Conservation (phyloP, 805 yeast species). For the Saccharomycopsis babjevae region DNA sequence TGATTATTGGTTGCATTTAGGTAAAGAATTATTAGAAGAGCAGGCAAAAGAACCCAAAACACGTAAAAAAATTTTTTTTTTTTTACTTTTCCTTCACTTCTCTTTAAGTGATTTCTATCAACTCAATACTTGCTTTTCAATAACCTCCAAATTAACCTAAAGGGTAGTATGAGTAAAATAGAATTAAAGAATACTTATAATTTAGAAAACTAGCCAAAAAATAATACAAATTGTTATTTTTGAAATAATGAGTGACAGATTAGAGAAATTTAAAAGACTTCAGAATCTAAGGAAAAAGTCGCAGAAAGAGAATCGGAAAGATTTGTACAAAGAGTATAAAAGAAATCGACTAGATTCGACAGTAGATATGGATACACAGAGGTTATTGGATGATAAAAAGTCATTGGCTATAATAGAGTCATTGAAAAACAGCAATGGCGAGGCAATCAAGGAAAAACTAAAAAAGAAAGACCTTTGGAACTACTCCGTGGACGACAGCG, state of each 20-base stretch:
- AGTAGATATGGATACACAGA: not conserved
- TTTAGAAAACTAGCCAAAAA: no score
- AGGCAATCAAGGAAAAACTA: conserved; percentile 2
- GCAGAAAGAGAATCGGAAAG: conserved; percentile 7
- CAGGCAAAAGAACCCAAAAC: not conserved
- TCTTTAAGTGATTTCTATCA: no score
- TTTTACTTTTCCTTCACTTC: not conserved
- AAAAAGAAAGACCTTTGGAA: conserved; percentile 40
- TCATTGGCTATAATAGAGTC: conserved; percentile 2
- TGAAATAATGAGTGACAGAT: not conserved
- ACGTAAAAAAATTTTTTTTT: not conserved
- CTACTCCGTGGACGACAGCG: conserved; percentile 55
- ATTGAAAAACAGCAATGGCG: not conserved
- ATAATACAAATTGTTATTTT: not conserved
- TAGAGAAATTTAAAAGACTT: not conserved
- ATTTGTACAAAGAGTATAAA: conserved; percentile 11
- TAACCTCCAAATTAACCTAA: no score
- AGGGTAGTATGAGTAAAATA: no score
- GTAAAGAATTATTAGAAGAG: no score
- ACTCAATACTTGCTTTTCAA: no score
- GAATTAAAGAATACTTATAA: no score
- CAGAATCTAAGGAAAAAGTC: not conserved
- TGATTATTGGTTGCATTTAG: not conserved
- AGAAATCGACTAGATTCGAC: not conserved
- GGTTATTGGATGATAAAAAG: not conserved